phyloP scores from a whole-genome alignment of 768 basidiomycete species.

The Hericium erinaceus region DNA sequence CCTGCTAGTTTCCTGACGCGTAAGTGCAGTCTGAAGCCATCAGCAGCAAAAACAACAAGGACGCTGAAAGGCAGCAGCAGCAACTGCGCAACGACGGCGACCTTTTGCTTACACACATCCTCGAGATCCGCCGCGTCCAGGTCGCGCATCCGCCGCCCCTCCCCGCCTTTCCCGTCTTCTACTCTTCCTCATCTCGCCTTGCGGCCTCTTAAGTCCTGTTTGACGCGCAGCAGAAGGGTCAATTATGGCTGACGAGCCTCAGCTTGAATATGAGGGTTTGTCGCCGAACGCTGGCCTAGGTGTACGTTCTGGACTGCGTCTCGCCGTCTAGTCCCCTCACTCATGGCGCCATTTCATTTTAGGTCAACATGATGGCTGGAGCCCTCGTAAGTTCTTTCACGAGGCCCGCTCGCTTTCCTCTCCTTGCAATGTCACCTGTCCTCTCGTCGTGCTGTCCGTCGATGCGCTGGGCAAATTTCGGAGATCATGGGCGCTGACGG shows the following conservation, averaged over 20 bases:
- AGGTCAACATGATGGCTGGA: slow-evolving; percentile 97
- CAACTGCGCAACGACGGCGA: no score
- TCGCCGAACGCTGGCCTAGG: slow-evolving; percentile 74
- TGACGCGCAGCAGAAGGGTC: neutral
- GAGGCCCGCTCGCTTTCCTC: neutral
- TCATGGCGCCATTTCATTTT: neutral
- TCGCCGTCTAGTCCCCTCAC: slow-evolving; percentile 8
- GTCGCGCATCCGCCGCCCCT: neutral
- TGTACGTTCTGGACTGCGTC: slow-evolving; percentile 29
- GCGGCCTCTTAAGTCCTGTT: neutral
- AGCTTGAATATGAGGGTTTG: slow-evolving; percentile 55
- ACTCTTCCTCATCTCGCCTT: neutral
- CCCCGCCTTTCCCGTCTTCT: neutral
- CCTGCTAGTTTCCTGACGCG: no score
- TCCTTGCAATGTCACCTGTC: neutral
- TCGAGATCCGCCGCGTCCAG: neutral
- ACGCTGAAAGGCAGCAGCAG: no score
- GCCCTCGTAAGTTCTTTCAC: slow-evolving; percentile 61
- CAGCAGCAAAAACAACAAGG: no score
- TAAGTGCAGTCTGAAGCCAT: no score
- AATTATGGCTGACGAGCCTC: slow-evolving; percentile 31
- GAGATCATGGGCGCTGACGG: slow-evolving; percentile 1
- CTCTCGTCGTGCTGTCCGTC: neutral
- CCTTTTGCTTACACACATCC: no score
- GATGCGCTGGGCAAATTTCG: neutral